Percentiles rank a stretch among this genome's conserved stretches.
These are phyloP conservation scores for Eimeria sp. DNA, from an alignment of 169 alveolate genomes.

Conservation along the genomic window DNA sequence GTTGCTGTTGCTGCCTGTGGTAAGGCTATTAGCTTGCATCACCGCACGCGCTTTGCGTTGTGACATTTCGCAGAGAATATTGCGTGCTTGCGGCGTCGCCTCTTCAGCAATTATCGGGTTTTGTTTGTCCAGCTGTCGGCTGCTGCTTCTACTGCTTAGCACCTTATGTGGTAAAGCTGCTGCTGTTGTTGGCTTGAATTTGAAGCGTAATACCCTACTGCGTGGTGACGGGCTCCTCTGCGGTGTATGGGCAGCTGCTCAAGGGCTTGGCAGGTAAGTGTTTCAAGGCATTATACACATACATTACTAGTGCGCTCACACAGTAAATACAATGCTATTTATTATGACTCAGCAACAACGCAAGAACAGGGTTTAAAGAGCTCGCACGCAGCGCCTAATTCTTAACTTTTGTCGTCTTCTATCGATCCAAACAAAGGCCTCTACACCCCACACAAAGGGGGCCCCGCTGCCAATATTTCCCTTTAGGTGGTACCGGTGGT, in stretches of 20 bases:
- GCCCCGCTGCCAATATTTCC: too few relatives aligned
- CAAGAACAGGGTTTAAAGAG: too few relatives aligned
- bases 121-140: not conserved
- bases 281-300: too few relatives aligned
- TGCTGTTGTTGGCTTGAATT: not conserved
- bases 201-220: not conserved
- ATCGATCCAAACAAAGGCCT: too few relatives aligned
- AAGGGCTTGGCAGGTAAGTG: not conserved
- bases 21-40: not conserved
- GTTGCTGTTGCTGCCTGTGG: not conserved
- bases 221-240: not conserved
- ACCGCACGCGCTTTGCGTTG: not conserved
- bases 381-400: too few relatives aligned
- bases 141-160: not conserved
- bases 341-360: too few relatives aligned
- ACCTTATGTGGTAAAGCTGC: not conserved
- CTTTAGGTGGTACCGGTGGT: too few relatives aligned
- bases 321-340: too few relatives aligned
- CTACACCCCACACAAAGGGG: too few relatives aligned
- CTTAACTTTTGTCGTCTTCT: too few relatives aligned
- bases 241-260: not conserved
- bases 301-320: too few relatives aligned
- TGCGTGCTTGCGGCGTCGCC: not conserved
- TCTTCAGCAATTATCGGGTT: not conserved
- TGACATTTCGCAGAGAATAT: not conserved